Evolutionary conservation across 805 yeast genomes (phyloP).

Genomic region (Schwanniomyces sp.): DNA sequence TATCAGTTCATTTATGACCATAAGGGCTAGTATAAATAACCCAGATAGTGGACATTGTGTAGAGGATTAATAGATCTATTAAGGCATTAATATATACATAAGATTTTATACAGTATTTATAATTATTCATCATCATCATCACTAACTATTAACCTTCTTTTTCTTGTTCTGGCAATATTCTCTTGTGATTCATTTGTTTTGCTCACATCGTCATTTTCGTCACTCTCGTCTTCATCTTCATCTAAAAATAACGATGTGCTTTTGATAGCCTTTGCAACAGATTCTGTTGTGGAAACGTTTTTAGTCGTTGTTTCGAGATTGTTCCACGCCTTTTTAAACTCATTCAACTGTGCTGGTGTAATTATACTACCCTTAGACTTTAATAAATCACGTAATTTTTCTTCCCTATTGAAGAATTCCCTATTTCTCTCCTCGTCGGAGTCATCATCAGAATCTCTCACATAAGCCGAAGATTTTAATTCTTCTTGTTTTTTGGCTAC

Average conservation of each 20-base stretch:
- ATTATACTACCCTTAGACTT: conserved; percentile 38
- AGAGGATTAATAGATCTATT: conserved; percentile 18
- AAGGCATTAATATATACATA: background rate
- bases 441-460: conserved; percentile 64
- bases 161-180: conserved; percentile 1
- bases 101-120: background rate
- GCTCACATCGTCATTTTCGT: conserved; percentile 1
- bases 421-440: conserved; percentile 55
- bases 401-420: conserved; percentile 58
- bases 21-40: conserved; percentile 41
- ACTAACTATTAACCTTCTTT: conserved; percentile 11
- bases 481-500: conserved; percentile 7
- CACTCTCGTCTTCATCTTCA: conserved; percentile 13
- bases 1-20: conserved; percentile 75
- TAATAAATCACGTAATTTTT: conserved; percentile 42
- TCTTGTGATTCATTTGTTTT: background rate
- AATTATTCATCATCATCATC: conserved; percentile 19
- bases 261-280: conserved; percentile 15
- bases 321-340: conserved; percentile 32
- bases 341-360: conserved; percentile 29
- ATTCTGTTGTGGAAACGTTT: conserved; percentile 6
- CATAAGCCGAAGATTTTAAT: conserved; percentile 51
- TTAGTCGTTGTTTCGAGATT: conserved; percentile 12
- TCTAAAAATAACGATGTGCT: conserved; percentile 13
- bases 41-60: conserved; percentile 53